Base-by-base conservation (phyloP, 2,329 filamentous ascomycete species). In the Cladorrhinum sp. region DNA sequence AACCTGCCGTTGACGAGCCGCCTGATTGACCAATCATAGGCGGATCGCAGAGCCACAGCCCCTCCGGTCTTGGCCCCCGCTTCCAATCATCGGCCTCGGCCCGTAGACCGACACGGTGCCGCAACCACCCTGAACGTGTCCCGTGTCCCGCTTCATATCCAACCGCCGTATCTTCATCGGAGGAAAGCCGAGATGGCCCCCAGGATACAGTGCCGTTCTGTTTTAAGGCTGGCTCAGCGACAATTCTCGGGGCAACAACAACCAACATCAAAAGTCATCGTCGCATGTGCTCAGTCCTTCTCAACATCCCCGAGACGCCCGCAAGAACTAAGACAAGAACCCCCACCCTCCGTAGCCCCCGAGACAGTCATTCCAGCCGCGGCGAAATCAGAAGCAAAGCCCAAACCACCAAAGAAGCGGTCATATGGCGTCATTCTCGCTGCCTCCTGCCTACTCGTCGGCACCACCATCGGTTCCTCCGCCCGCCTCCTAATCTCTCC, bases 401-500 rank as follows among this genome's bases (percentile, higher is more conserved):
- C 52, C 29, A 32, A 32, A 12, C 13, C 52, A 20, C 69, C 68
- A 4, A 67, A 70, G 9, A 71, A 66, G 25, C 13, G 22, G 24
- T 50, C 24, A 3, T 59, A 53, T 20, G 65, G 67, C 50, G 41
- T 72, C 64, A 58, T 71, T 66, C 70, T 70, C 60, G 67, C 66
- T 48, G 63, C 70, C 13, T 8, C 76, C 48, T 79, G 78, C 68
- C 69, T 81, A 56, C 52, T 76, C 59, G 32, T 78, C 48, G 81
- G 81, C 62, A 57, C 71, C 18, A 60, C 69, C 24, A 64, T 68
- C 54, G 81, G 79, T 63, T 73, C 74, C 55, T 66, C 74, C 50
- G 63, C 76, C 52, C 70, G 73, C 12, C 64, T 78, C n/a, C 69
- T 77, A 48, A 65, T 83, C 57, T 69, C 73, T 1, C 81, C 81